Percentiles rank a stretch among this genome's conserved stretches.
Conservation (phyloP, 352 stramenopile genomes). For the Peronospora tabacina region DNA sequence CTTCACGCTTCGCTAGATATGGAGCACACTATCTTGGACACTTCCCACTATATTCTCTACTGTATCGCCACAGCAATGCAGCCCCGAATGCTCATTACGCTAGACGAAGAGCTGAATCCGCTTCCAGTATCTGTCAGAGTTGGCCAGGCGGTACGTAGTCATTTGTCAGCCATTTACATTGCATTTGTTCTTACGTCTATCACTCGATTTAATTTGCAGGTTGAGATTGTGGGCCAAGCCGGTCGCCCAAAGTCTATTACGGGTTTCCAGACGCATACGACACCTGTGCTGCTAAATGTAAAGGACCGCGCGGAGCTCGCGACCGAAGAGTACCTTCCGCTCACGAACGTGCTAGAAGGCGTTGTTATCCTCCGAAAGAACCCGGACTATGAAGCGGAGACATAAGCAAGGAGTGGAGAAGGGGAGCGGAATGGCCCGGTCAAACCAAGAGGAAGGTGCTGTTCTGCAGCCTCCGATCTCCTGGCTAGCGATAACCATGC, state of each 20-base stretch:
- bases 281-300: conserved; percentile 95
- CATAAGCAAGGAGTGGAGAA: conserved; percentile 34
- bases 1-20: conserved; percentile 95
- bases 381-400: conserved; percentile 84
- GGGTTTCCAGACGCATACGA: conserved; percentile 99
- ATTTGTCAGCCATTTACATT: neutral
- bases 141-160: conserved; percentile 88
- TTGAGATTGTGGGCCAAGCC: conserved; percentile 98
- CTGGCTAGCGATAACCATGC: conserved; percentile 28
- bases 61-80: conserved; percentile 97
- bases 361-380: conserved; percentile 99
- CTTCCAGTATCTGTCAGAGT: conserved; percentile 97
- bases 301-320: conserved; percentile 97
- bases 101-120: conserved; percentile 94
- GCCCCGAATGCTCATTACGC: conserved; percentile 97
- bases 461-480: conserved; percentile 9
- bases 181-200: conserved; percentile 13
- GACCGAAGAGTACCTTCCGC: conserved; percentile 94
- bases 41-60: conserved; percentile 98
- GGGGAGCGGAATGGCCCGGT: conserved; percentile 3
- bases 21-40: conserved; percentile 97
- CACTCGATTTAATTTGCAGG: conserved; percentile 27
- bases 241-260: conserved; percentile 99
- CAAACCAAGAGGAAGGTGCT: conserved; percentile 15
- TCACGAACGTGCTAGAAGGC: conserved; percentile 96